phyloP scores from a whole-genome alignment of 495 filamentous ascomycete genomes.

The Penicillium dipodomyicola region DNA sequence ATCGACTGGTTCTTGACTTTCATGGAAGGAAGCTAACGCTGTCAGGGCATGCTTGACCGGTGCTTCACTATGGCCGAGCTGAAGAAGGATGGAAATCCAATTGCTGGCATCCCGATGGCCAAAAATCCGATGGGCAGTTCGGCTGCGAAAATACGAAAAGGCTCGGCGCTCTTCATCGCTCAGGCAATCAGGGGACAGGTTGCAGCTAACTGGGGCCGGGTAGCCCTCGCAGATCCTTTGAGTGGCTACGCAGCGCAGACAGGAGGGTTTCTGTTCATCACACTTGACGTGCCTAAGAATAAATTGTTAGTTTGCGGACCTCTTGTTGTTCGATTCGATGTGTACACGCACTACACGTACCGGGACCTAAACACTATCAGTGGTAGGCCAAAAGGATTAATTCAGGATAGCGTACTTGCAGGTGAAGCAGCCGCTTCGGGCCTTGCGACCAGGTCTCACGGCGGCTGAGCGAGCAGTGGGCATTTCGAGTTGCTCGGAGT shows the following conservation, averaged over 20 bases:
- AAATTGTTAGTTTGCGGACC: neutral
- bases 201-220: neutral
- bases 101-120: conserved; percentile 6
- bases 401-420: too few species aligned
- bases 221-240: conserved; percentile 15
- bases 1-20: conserved; percentile 7
- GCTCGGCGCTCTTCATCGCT: conserved; percentile 12
- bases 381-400: too few species aligned
- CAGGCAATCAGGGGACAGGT: neutral
- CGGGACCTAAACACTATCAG: too few species aligned
- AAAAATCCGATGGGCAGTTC: conserved; percentile 10
- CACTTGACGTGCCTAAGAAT: conserved; percentile 9
- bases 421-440: too few species aligned
- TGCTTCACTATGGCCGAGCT: conserved; percentile 5
- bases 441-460: too few species aligned
- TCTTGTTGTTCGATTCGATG: too few species aligned
- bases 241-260: conserved; percentile 4
- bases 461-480: too few species aligned
- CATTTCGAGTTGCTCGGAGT: too few species aligned
- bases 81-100: conserved; percentile 9
- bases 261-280: conserved; percentile 9
- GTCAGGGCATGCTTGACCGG: conserved; percentile 14
- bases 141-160: conserved; percentile 8
- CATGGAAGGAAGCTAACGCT: conserved; percentile 17
- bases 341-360: too few species aligned